Evolutionary conservation across 1,284 basidiomycete species (phyloP), one percentile per base, ranked within the genome.

Genomic region (Pascua sp.): DNA sequence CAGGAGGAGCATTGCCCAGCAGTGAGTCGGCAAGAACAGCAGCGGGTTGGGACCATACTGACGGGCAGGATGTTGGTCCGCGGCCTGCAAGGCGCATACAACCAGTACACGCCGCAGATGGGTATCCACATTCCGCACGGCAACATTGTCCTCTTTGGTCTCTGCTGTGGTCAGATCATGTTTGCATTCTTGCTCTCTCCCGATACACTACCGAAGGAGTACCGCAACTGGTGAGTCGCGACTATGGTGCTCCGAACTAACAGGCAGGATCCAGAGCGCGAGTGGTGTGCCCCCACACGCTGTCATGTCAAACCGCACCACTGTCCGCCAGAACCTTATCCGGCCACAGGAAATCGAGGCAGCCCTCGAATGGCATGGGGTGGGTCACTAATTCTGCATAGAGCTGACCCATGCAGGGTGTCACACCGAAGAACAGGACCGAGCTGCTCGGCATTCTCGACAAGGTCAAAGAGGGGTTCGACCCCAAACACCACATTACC

Each of bases 131-230:
- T 98, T 13, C 94, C 93, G 0, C 81, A 92, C 71, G 94, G 94
- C 9, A 89, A 89, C 56, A 82, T 91, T 0, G 74, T 96, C 16
- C 82, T 93, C 10, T 97, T 97, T 69, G 83, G 87, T 11, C 68
- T 93, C 2, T 88, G 88, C 16, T 95, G 88, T 68, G 88, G 87
- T 10, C 92, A 96, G 76, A 95, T 96, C 71, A 83, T 94, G 78
- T 94, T 91, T 71, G 86, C 83, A 0, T 91, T 88, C 77, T 80
- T 95, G 37, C 74, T 90, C 38, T 81, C 87, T 32, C 91, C 90
- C 9, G 90, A 93, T 59, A 90, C 90, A 0, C 84, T 95, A 36
- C 86, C 89, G 8, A 78, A 79, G 42, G 89, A 88, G 16, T 95
- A 95, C 67, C 81, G 79, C 24, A 77, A 75, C 47, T 94, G 91